These are phyloP conservation scores for Pyrenula aspistea DNA, from an alignment of 495 filamentous ascomycete species.

Conservation along the genomic window DNA sequence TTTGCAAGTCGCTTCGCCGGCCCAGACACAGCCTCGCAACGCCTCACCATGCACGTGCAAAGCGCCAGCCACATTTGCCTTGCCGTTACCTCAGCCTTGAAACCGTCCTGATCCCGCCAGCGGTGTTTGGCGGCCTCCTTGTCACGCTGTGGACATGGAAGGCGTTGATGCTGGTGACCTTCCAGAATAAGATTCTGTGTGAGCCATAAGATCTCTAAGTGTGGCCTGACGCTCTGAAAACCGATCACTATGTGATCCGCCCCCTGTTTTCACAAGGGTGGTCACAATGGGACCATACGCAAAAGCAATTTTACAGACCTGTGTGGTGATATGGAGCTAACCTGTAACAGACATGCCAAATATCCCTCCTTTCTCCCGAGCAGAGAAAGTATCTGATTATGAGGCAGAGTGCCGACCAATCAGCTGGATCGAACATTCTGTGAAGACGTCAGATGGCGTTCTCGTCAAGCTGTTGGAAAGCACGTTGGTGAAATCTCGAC, in stretches of 20 bases:
- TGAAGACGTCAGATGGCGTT: conserved; percentile 7
- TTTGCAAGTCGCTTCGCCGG: no score
- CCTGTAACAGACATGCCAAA: conserved; percentile 49
- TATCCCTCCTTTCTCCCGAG: conserved; percentile 45
- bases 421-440: conserved; percentile 46
- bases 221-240: no score
- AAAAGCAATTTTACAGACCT: no score
- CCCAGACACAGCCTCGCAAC: neutral
- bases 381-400: conserved; percentile 49
- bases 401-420: conserved; percentile 42
- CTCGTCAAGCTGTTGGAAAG: neutral
- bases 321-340: no score
- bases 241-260: no score
- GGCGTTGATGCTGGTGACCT: conserved; percentile 65
- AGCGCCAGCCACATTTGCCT: neutral
- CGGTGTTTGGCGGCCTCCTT: conserved; percentile 53
- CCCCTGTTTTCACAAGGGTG: no score
- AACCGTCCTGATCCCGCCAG: conserved; percentile 44
- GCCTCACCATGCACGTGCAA: neutral
- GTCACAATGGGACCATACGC: no score
- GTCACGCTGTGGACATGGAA: conserved; percentile 66
- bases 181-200: conserved; percentile 83
- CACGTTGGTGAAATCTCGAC: neutral
- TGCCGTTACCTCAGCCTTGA: neutral
- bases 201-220: no score